Evolutionary conservation across 1,284 basidiomycete species (phyloP), one percentile per base, ranked within the genome.

Genomic region (Leccinum griseonigrum): DNA sequence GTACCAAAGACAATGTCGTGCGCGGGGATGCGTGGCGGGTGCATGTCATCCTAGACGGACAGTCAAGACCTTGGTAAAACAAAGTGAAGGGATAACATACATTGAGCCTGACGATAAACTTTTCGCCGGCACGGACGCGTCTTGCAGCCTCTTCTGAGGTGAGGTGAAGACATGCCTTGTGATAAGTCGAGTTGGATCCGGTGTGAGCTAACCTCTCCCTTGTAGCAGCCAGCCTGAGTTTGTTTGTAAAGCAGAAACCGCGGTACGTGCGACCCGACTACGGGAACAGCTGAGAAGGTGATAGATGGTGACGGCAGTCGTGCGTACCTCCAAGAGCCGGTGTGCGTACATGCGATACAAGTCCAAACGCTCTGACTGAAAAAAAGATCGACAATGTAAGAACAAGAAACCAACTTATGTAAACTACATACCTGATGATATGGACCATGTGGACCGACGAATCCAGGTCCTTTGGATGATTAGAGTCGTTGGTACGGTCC

Each of bases 211-310:
- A 79, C 38, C 80, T 82, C 67, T 90, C 84, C 22, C 91, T 86
- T 34, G 88, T 91, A 14, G 81, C 79, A 0, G 83, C 74, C 1
- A 97, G 22, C 22, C 22, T 26, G 22, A 26, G 80, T 54, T 84
- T 83, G 62, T 91, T 85, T 0, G 85, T 79, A 0, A 88, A 84
- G 73, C 96, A 97, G 78, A 99, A 99, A 74, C 97, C 98, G 28
- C 93, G 87, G 74, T 99, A 99, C 2, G 97, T 97, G 61, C 92
- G 85, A 1, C 91, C 92, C 18, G 84, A 83, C 93, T 95, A 66
- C 31, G 29, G 18, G 54, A 57, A 22, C 38, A 29, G 51, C 5
- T 61, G 32, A 58, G 54, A 50, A 2, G 43, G 14, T 22, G 16
- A 36, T 3, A 46, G 10, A 13, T 26, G 1, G 11, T 6, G n/a